Conservation (phyloP, 2,329 filamentous ascomycete species). For the Chaetomium sp. region DNA sequence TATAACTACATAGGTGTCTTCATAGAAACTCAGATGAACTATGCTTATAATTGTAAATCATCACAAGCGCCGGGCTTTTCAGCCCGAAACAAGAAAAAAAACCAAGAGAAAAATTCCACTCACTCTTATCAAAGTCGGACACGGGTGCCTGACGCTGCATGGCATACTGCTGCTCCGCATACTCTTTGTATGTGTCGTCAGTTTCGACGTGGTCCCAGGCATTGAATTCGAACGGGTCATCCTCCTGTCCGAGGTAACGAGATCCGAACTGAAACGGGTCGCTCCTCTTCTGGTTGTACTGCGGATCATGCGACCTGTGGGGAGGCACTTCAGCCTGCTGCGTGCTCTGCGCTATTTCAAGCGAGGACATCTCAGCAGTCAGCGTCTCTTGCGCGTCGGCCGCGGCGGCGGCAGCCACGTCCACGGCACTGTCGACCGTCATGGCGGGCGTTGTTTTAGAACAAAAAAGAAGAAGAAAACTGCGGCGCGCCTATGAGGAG, state of each 20-base stretch:
- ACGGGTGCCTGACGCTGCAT: conserved; percentile 86
- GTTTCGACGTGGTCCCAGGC: conserved; percentile 98
- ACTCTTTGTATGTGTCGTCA: conserved; percentile 83
- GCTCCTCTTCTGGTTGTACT: conserved; percentile 77
- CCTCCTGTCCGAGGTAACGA: conserved; percentile 77
- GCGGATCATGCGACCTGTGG: conserved; percentile 71
- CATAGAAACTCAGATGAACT: conserved; percentile 69
- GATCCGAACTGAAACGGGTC: conserved; percentile 97
- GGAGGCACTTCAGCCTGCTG: conserved; percentile 46
- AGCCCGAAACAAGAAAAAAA: neutral
- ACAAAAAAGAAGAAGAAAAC: neutral
- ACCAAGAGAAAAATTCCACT: conserved; percentile 40
- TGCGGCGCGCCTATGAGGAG: conserved; percentile 26
- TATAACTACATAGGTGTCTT: conserved; percentile 62
- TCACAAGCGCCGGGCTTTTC: conserved; percentile 39
- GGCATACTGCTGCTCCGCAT: conserved; percentile 79
- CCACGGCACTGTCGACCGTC: conserved; percentile 25
- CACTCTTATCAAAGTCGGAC: conserved; percentile 87
- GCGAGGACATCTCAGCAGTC: conserved; percentile 31
- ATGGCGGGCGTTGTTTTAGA: conserved; percentile 23
- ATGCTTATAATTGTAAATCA: conserved; percentile 64
- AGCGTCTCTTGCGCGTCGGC: conserved; percentile 30
- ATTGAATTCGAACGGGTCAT: conserved; percentile 96
- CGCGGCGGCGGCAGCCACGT: conserved; percentile 16
- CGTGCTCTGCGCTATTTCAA: conserved; percentile 34